Percentiles rank a stretch among this genome's conserved stretches.
Evolutionary conservation across 2,329 filamentous ascomycete species (phyloP).

Genomic region (Dichotomopilus funicola): DNA sequence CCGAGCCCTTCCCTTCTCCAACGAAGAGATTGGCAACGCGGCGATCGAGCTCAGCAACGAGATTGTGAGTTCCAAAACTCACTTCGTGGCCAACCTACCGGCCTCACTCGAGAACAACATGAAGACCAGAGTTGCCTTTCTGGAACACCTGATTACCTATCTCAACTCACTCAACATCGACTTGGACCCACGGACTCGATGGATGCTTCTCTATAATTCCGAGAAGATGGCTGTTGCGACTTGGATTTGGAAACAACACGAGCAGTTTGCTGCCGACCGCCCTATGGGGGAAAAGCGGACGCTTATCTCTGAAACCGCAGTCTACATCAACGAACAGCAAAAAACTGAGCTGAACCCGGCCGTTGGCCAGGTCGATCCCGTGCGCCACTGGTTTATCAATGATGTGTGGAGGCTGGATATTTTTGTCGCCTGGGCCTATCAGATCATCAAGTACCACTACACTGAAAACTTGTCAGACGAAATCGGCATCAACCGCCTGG

Average conservation of each 20-base stretch:
- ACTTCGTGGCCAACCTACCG: constrained; percentile 65
- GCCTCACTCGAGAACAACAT: constrained; percentile 79
- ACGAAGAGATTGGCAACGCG: constrained; percentile 66
- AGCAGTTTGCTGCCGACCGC: constrained; percentile 56
- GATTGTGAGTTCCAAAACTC: constrained; percentile 70
- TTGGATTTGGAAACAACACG: constrained; percentile 74
- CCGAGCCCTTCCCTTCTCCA: constrained; percentile 58
- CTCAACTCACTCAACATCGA: constrained; percentile 59
- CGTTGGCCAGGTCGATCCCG: constrained; percentile 65
- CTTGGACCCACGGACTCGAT: constrained; percentile 62
- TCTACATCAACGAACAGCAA: constrained; percentile 68
- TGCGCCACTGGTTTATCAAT: constrained; percentile 81
- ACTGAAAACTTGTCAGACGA: constrained; percentile 54
- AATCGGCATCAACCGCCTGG: constrained; percentile 46
- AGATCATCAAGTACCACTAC: constrained; percentile 67
- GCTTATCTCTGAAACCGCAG: constrained; percentile 66
- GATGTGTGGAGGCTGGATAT: constrained; percentile 67
- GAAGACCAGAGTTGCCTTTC: constrained; percentile 61
- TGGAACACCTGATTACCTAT: constrained; percentile 68
- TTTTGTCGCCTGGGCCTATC: constrained; percentile 72
- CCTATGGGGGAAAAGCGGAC: constrained; percentile 58
- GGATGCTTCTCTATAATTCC: constrained; percentile 79
- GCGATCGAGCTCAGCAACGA: constrained; percentile 73
- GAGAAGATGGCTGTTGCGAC: constrained; percentile 81
- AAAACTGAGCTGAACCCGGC: constrained; percentile 61